Evolutionary conservation across 371 early-diverging fungal genomes (phyloP), one percentile per base, ranked within the genome.

Genomic region (Saksenaea vasiformis): DNA sequence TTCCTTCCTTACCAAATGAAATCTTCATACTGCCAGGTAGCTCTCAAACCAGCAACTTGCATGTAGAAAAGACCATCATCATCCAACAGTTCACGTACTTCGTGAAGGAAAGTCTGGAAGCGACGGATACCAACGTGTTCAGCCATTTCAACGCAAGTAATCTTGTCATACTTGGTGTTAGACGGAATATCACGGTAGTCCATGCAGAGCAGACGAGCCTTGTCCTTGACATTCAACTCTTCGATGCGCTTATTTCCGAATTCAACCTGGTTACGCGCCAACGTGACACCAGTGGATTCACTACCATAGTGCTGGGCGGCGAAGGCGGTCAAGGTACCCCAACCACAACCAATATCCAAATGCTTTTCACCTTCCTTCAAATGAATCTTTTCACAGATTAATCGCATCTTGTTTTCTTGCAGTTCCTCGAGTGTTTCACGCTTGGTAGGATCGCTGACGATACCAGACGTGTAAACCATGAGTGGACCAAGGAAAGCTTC

Each of bases 301-400:
- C 91, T 88, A 56, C 90, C 91, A 69, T 87, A 93, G 73, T 95
- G 74, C 86, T 95, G 94, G 65, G 97, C 86, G 39, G 97, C 95
- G 76, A 89, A 92, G 56, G 92, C 90, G 53, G 87, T 85, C 51
- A 97, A 87, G 19, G 98, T 96, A 62, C 97, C 97, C 97, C 98
- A 97, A n/a, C 98, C 98, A 76, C 97, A 96, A 58, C 98, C 98
- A 81, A 98, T 95, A 82, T 98, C 98, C 79, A 98, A 82, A 72
- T 93, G 91, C 57, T 88, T 87, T 68, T 96, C 96, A 66, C 95
- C 97, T 63, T 86, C 76, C 85, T 93, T 90, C 75, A 97, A 83
- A 66, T 91, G 87, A 14, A 96, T 73, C 79, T 92, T 92, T 61
- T 95, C 89, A 73, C 91, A 90, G 53, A 98, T 95, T 56, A 93